Conservation (phyloP, 306 rosid species). For the Lathyrus aphaca region DNA sequence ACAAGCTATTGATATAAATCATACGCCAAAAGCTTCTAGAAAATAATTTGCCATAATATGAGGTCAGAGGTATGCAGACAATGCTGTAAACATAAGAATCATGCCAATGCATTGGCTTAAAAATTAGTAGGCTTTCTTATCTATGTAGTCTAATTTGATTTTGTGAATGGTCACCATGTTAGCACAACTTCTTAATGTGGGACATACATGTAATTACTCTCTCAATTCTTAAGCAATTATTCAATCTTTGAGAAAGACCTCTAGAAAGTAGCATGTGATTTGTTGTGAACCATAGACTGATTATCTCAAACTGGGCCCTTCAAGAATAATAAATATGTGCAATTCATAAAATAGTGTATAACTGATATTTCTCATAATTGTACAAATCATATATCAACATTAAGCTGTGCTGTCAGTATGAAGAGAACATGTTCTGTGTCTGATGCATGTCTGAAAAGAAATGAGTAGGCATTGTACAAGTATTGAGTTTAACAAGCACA, state of each 20-base stretch:
- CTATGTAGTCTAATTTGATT: background rate
- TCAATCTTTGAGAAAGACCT: constrained; percentile 7
- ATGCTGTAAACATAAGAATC: background rate
- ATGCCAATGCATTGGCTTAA: background rate
- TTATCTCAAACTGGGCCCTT: background rate
- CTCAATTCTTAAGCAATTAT: background rate
- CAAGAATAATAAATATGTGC: too few species aligned
- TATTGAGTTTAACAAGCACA: background rate
- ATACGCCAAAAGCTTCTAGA: too few species aligned
- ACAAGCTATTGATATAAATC: too few species aligned
- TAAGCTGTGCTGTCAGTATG: too few species aligned
- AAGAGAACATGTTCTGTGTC: too few species aligned
- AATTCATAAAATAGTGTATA: background rate
- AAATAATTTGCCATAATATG: too few species aligned
- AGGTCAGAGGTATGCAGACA: background rate
- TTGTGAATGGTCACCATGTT: too few species aligned
- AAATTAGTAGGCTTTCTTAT: background rate
- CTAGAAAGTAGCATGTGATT: background rate
- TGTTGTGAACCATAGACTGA: background rate
- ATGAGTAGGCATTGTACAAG: background rate
- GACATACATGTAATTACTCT: background rate
- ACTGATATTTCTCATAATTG: background rate
- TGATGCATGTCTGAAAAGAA: background rate
- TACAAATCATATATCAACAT: too few species aligned
- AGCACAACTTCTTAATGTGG: background rate